Evolutionary conservation across 129 eudicot genomes (phyloP).

Genomic region (Lactuca saligna): DNA sequence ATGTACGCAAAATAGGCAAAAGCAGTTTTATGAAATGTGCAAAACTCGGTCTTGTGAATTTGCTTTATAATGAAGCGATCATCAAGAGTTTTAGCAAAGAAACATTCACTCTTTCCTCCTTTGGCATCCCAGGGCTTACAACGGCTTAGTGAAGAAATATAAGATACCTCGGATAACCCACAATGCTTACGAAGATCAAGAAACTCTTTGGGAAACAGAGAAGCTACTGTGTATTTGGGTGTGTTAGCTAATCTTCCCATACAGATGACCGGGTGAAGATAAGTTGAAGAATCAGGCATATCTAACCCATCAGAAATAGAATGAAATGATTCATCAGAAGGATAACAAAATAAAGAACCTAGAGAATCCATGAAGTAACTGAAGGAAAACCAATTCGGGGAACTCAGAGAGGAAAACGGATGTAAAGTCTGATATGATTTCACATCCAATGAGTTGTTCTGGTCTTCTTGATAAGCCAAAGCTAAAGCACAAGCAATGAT

Average conservation of each 20-base stretch:
- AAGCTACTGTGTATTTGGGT: conserved; percentile 64
- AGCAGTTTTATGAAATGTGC: conserved; percentile 71
- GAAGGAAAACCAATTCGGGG: conserved; percentile 39
- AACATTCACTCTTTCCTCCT: conserved; percentile 93
- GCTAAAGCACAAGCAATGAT: conserved; percentile 80
- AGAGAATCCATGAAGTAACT: conserved; percentile 41
- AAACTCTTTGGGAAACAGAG: conserved; percentile 67
- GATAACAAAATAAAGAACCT: conserved; percentile 29
- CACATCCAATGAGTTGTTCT: conserved; percentile 11
- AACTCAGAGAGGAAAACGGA: conserved; percentile 37
- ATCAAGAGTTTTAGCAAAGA: conserved; percentile 83
- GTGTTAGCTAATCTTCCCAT: conserved; percentile 63
- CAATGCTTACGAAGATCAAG: conserved; percentile 57
- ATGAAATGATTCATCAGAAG: conserved; percentile 42
- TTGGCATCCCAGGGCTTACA: conserved; percentile 91
- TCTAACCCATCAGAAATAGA: conserved; percentile 52
- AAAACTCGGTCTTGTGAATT: conserved; percentile 73
- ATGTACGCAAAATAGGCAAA: conserved; percentile 66
- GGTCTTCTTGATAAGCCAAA: conserved; percentile 35
- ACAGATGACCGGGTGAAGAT: conserved; percentile 54
- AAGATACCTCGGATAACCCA: conserved; percentile 76
- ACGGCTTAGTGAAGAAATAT: conserved; percentile 80
- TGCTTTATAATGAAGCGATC: conserved; percentile 87
- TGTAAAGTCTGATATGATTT: conserved; percentile 34
- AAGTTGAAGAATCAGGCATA: conserved; percentile 47